Evolutionary conservation across 371 early-diverging fungal genomes (phyloP), one percentile per base, ranked within the genome.

Genomic region (Mortierella sp.): DNA sequence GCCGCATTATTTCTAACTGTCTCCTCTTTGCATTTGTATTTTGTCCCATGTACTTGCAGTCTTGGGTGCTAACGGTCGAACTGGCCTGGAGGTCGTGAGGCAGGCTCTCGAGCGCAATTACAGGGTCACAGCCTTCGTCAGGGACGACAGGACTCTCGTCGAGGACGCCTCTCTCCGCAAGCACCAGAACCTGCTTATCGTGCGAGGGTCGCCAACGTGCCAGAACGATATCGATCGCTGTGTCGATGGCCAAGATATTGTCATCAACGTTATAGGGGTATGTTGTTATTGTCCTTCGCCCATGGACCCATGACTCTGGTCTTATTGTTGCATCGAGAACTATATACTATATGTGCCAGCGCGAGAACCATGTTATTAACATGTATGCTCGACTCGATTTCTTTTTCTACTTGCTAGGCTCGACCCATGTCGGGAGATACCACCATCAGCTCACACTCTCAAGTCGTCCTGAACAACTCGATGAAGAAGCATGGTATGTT

Each of bases 241-340:
- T 69, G 77, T 86, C 26, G 86, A 86, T 54, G 82, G 86, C 51
- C 86, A 86, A 34, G 86, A 86, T 59, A 82, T 81, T 19, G 79
- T 86, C n/a, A 64, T 86, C 31, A 81, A 86, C 31, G 86, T 86
- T 51, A 86, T 86, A 57, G 86, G 86, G 46, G 85, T 85, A 81
- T 43, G 80, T 64, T 50, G 3, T 57, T 57, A 37, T 40, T 74
- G 24, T 34, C 43, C 43, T 40, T 26, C 34, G 5, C 28, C 59
- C 21, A 0, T n/a, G 53, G 16, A 8, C 16, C 13, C 34, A 55
- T 46, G n/a, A 50, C 46, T 31, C 28, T 55, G 48, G 8, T 46
- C 5, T 54, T 6, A 26, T 59, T 14, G 59, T 28, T 5, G 28
- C 13, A 28, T 59, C 28, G 16, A 14, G 59, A 16, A 14, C 28